Conservation (phyloP, 805 yeast genomes). For the Spathaspora hagerdaliae region DNA sequence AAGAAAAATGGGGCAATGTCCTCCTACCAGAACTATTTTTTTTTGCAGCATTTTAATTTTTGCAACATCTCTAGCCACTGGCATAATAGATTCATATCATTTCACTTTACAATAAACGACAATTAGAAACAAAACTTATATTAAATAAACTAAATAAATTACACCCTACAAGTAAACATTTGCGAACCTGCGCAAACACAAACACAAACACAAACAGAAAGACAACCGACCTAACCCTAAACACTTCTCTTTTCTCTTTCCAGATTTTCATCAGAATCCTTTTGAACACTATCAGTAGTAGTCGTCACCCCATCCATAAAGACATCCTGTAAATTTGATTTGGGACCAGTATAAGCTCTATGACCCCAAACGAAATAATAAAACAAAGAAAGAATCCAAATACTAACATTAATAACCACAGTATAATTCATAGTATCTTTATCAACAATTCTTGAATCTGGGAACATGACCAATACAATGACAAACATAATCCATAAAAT, state of each 20-base stretch:
- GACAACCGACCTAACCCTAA: not conserved
- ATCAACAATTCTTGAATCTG: constrained; percentile 40
- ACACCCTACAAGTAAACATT: no score
- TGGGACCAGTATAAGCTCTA: constrained; percentile 57
- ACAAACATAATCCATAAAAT: constrained; percentile 47
- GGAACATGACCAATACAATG: constrained; percentile 60
- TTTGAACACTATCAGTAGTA: not conserved
- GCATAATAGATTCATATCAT: no score
- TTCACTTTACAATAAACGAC: no score
- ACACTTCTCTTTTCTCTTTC: not conserved
- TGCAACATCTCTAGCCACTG: no score
- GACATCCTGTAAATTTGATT: constrained; percentile 17
- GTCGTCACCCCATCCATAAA: constrained; percentile 1
- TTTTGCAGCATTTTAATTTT: no score
- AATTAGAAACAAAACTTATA: no score
- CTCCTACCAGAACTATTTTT: no score
- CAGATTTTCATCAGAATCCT: not conserved
- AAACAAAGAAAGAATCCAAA: constrained; percentile 49
- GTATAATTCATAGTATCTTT: constrained; percentile 64
- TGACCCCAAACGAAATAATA: constrained; percentile 53
- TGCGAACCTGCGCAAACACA: no score
- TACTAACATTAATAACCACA: constrained; percentile 57
- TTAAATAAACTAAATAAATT: no score
- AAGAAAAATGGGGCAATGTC: no score
- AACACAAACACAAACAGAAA: no score